Conservation (phyloP, 2,329 filamentous ascomycete genomes). For the Talaromyces piceae region DNA sequence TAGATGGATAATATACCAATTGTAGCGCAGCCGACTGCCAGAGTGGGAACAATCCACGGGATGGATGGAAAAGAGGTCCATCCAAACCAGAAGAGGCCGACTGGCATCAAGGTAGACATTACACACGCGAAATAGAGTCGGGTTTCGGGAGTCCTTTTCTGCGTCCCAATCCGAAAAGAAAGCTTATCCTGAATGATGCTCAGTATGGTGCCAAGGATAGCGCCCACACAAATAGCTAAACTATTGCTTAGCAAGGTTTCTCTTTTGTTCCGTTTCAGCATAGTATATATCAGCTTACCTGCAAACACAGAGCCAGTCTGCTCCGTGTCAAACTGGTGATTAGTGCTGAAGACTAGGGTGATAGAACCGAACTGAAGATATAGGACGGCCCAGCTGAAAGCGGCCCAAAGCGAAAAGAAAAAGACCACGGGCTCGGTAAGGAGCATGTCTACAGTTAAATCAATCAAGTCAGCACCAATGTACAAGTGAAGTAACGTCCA, state of each 20-base stretch:
- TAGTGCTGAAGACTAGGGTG: slow-evolving; percentile 64
- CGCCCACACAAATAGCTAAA: slow-evolving; percentile 58
- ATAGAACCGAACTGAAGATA: slow-evolving; percentile 79
- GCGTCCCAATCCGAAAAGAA: slow-evolving; percentile 45
- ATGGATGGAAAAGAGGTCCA: slow-evolving; percentile 57
- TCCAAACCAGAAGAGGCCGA: slow-evolving; percentile 74
- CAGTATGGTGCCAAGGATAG: slow-evolving; percentile 57
- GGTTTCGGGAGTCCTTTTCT: slow-evolving; percentile 57
- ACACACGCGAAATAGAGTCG: slow-evolving; percentile 78
- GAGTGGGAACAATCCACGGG: slow-evolving; percentile 64
- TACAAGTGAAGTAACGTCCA: too few species aligned
- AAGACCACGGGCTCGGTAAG: slow-evolving; percentile 57
- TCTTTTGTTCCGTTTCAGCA: not conserved
- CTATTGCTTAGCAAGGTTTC: not conserved
- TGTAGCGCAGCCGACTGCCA: slow-evolving; percentile 66
- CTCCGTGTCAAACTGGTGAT: slow-evolving; percentile 60
- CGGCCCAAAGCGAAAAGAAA: slow-evolving; percentile 79
- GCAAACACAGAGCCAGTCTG: slow-evolving; percentile 66
- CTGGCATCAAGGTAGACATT: slow-evolving; percentile 65
- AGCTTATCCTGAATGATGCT: slow-evolving; percentile 65
- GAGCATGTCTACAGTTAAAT: slow-evolving; percentile 40
- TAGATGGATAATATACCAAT: slow-evolving; percentile 85
- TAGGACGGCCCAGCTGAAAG: slow-evolving; percentile 82
- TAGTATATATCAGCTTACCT: slow-evolving; percentile 22
- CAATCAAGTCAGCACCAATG: not conserved